phyloP scores from a whole-genome alignment of 1,139 yeast species.

The Kazachstania sp. region DNA sequence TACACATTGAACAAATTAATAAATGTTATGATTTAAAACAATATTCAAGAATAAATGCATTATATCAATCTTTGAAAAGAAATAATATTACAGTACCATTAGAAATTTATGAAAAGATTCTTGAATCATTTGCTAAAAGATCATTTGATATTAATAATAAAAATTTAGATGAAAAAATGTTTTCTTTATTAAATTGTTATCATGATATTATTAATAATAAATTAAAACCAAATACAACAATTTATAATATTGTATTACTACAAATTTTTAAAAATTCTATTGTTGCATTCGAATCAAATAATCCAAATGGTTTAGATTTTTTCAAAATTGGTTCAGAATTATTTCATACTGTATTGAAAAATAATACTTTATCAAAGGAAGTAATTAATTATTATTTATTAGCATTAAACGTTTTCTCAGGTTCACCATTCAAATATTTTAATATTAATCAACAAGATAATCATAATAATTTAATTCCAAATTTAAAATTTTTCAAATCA shows the following conservation, averaged over 20 bases:
- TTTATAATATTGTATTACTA: slow-evolving; percentile 45
- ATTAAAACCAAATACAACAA: slow-evolving; percentile 46
- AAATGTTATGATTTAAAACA: slow-evolving; percentile 20
- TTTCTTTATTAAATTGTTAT: slow-evolving; percentile 55
- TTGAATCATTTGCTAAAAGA: slow-evolving; percentile 32
- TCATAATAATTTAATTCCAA: slow-evolving; percentile 4
- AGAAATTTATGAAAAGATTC: slow-evolving; percentile 29
- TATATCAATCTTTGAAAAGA: slow-evolving; percentile 35
- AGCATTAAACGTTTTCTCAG: slow-evolving; percentile 34
- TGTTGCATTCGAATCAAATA: slow-evolving; percentile 31
- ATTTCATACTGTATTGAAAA: slow-evolving; percentile 40
- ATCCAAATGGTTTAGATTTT: slow-evolving; percentile 45
- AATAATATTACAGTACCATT: slow-evolving; percentile 33
- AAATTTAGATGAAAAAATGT: slow-evolving; percentile 41
- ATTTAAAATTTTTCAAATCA: slow-evolving; percentile 6
- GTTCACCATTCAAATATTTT: slow-evolving; percentile 12
- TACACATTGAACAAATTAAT: slow-evolving; percentile 23
- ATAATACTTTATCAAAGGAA: slow-evolving; percentile 27
- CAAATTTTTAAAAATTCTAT: slow-evolving; percentile 46
- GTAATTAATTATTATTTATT: slow-evolving; percentile 29
- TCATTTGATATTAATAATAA: slow-evolving; percentile 36
- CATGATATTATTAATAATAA: slow-evolving; percentile 50
- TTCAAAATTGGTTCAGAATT: slow-evolving; percentile 56
- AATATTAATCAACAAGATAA: not conserved
- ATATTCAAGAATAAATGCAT: slow-evolving; percentile 32